phyloP scores from a whole-genome alignment of 1,139 yeast genomes.

The Chernovozyma sophiae-reginae region DNA sequence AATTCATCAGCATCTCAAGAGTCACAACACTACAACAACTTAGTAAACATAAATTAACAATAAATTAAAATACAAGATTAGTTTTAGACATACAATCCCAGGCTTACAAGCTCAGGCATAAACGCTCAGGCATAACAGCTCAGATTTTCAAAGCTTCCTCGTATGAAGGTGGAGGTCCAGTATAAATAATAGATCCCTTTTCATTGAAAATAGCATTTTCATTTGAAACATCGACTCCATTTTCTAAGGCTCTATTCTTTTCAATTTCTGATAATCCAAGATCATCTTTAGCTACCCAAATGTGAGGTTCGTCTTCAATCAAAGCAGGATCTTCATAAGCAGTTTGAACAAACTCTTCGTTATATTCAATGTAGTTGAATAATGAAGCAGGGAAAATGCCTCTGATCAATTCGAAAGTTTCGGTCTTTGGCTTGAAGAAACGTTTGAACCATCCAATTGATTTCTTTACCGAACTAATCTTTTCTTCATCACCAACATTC shows the following conservation, averaged over 20 bases:
- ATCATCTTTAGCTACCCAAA: slow-evolving; percentile 69
- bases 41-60: background rate
- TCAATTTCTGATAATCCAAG: slow-evolving; percentile 65
- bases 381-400: slow-evolving; percentile 35
- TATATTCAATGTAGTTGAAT: slow-evolving; percentile 42
- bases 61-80: background rate
- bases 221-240: slow-evolving; percentile 55
- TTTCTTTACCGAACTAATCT: slow-evolving; percentile 1
- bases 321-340: slow-evolving; percentile 72
- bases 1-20: too few species aligned
- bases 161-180: slow-evolving; percentile 63
- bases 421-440: slow-evolving; percentile 39
- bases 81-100: background rate
- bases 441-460: slow-evolving; percentile 27
- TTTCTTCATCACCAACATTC: slow-evolving; percentile 4
- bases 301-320: slow-evolving; percentile 54
- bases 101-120: too few species aligned
- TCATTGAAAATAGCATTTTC: slow-evolving; percentile 53
- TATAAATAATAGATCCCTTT: slow-evolving; percentile 48
- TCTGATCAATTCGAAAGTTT: slow-evolving; percentile 37
- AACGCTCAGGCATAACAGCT: too few species aligned
- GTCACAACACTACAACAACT: too few species aligned
- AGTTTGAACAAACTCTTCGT: slow-evolving; percentile 34
- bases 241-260: slow-evolving; percentile 52
- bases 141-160: slow-evolving; percentile 41